Base-by-base conservation (phyloP, 306 rosid genomes). In the Vigna unguiculata region DNA sequence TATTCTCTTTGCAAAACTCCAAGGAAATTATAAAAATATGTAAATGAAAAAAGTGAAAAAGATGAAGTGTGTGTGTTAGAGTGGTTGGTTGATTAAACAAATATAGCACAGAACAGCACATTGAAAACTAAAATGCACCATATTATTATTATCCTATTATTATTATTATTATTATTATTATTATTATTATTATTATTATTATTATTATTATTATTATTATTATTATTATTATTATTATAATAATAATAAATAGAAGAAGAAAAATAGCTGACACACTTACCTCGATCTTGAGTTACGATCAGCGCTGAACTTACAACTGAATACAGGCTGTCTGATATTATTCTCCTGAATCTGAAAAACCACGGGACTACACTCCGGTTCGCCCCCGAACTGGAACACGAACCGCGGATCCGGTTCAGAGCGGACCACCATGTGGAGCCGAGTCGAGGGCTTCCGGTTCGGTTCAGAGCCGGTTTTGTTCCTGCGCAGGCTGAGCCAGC, bases 281-380 rank as follows among this genome's bases (percentile, higher is more conserved):
- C 97, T 72, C 38, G 84, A 83, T 88, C 98, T 90, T 8, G 90
- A 84, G 69, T 89, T 94, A 20, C 98, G 88, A 72, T 94, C 98
- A 0, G 97, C 95, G 52, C 97, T 95, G 82, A 95, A 95, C 81
- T 90, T 92, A 89, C 95, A 89, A 77, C 98, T 92, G 25, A 95
- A 87, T 71, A 95, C 98, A 14, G 98, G 98, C 71, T 95, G 98
- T 17, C 88, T 82, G 43, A 88, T 87, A 78, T 88, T 90, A 78
- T 88, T 90, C 74, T 84, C 97, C 51, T 89, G 98, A 88, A 92
- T 85, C 90, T 90, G 97, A 8, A 83, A 95, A 78, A 95, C 90
- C 34, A 95, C 98, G 0, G 97, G 98, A 65, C 97, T 92, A 32
- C 97, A 90, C 80, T 95, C 98, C 83, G 98, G 98, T 72, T 95